Evolutionary conservation across 73 alveolate species (phyloP).

Genomic region (Tetrahymena borealis): DNA sequence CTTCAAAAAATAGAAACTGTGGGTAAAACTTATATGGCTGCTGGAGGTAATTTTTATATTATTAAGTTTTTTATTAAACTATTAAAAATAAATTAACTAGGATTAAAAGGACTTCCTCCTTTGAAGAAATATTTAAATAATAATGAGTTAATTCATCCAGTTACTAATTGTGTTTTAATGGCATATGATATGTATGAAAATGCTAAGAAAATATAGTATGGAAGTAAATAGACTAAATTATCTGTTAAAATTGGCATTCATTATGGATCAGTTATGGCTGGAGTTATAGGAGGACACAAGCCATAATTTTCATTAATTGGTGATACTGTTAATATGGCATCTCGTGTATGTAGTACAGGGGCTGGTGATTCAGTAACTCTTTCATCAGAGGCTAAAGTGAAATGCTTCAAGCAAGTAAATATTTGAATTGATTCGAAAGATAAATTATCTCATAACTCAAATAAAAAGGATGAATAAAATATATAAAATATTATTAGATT

Average conservation of each 20-base stretch:
- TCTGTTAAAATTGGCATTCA: conserved; percentile 91
- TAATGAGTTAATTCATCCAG: background rate
- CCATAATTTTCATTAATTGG: conserved; percentile 94
- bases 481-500: too few species aligned
- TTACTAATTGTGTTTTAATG: background rate
- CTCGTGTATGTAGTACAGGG: conserved; percentile 85
- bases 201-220: conserved; percentile 17
- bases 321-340: conserved; percentile 92
- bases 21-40: conserved; percentile 59
- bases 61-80: background rate
- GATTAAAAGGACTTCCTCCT: background rate
- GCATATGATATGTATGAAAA: conserved; percentile 35
- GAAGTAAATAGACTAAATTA: conserved; percentile 34
- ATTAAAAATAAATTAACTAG: background rate
- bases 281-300: conserved; percentile 93
- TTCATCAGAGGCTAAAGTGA: conserved; percentile 1
- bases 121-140: background rate
- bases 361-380: conserved; percentile 26
- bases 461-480: background rate
- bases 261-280: conserved; percentile 91
- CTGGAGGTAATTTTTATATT: conserved; percentile 54
- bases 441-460: background rate
- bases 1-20: conserved; percentile 48
- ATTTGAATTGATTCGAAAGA: background rate
- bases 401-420: conserved; percentile 1